phyloP scores from a whole-genome alignment of 306 rosid species.

The Pterocarpus santalinus region DNA sequence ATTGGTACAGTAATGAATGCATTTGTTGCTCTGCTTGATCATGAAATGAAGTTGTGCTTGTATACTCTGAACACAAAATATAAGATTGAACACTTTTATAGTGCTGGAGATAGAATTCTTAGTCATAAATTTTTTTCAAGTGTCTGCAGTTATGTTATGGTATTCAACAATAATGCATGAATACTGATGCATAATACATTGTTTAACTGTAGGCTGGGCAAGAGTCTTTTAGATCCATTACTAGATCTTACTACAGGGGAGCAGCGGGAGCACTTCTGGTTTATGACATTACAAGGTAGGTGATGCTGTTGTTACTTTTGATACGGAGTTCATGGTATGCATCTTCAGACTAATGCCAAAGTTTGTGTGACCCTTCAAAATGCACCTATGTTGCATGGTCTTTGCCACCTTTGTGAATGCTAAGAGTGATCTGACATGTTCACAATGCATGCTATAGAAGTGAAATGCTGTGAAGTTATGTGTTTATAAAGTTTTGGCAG shows the following conservation, averaged over 20 bases:
- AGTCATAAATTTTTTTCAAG: conserved; percentile 8
- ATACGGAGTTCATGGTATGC: neutral
- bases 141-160: neutral
- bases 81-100: neutral
- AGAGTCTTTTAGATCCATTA: conserved; percentile 97
- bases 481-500: neutral
- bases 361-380: conserved; percentile 12
- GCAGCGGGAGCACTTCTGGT: conserved; percentile 98
- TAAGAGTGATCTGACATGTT: neutral
- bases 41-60: neutral
- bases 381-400: conserved; percentile 21
- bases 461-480: conserved; percentile 13
- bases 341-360: conserved; percentile 16
- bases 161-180: conserved; percentile 13
- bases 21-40: conserved; percentile 11
- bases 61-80: conserved; percentile 15
- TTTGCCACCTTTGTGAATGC: conserved; percentile 13
- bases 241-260: conserved; percentile 96
- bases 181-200: conserved; percentile 36
- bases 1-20: neutral
- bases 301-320: conserved; percentile 12
- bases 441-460: neutral
- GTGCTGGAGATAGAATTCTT: neutral
- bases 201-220: conserved; percentile 88
- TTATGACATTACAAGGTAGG: conserved; percentile 95